A percentile compares a stretch with the other conserved stretches of the same genome.
phyloP scores from a whole-genome alignment of 768 basidiomycete genomes.

The Lactarius trivialis region DNA sequence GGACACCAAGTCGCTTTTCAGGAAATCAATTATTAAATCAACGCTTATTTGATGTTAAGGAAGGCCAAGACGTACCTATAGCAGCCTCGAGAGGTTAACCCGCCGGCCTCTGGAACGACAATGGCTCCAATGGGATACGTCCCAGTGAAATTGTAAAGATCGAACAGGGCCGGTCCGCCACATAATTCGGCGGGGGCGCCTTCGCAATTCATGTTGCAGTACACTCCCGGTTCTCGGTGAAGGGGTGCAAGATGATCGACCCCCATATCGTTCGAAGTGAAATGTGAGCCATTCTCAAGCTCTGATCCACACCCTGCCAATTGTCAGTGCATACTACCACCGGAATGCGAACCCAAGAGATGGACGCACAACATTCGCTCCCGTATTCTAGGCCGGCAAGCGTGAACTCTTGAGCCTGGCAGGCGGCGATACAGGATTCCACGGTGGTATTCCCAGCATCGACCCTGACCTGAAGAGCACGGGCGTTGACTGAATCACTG shows the following conservation, averaged over 20 bases:
- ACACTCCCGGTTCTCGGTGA: too few relatives aligned
- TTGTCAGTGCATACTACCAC: background rate
- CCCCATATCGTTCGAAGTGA: too few relatives aligned
- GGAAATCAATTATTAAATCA: background rate
- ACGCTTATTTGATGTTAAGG: background rate
- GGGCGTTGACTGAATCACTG: slow-evolving; percentile 32
- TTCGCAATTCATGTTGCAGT: background rate
- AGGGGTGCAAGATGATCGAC: too few relatives aligned
- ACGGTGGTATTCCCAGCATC: slow-evolving; percentile 52
- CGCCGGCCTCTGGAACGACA: background rate
- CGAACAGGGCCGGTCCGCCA: background rate
- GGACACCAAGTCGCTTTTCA: background rate
- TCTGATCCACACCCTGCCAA: background rate
- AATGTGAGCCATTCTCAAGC: too few relatives aligned
- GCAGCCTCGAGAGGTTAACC: background rate
- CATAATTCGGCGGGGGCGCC: background rate
- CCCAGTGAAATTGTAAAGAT: background rate
- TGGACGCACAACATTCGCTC: slow-evolving; percentile 60
- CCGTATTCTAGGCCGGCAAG: slow-evolving; percentile 64
- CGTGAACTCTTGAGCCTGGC: slow-evolving; percentile 61
- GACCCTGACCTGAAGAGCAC: slow-evolving; percentile 31
- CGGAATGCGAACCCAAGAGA: background rate
- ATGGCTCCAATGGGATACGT: background rate
- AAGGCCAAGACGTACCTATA: background rate
- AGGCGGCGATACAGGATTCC: slow-evolving; percentile 56